Evolutionary conservation across 805 yeast species (phyloP).

Genomic region (Ogataea chonburiensis): DNA sequence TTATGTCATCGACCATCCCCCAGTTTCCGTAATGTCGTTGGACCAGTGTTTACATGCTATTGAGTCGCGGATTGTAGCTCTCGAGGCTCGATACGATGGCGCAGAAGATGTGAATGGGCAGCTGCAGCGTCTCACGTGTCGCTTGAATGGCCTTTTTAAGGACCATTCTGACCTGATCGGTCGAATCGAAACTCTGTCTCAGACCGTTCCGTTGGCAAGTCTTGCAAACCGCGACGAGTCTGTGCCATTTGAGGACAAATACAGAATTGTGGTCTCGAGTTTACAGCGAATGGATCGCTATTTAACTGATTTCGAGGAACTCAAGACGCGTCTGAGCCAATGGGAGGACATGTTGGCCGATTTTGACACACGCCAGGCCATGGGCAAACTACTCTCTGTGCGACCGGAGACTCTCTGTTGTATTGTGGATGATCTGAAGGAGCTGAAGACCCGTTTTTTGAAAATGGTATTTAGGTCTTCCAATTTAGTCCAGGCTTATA

Average conservation of each 20-base stretch:
- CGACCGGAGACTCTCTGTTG: constrained; percentile 1
- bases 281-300: constrained; percentile 9
- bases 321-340: constrained; percentile 8
- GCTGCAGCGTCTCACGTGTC: constrained; percentile 3
- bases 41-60: constrained; percentile 10
- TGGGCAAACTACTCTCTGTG: constrained; percentile 9
- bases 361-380: constrained; percentile 7
- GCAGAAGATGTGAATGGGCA: constrained; percentile 8
- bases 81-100: constrained; percentile 18
- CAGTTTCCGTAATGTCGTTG: constrained; percentile 6
- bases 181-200: constrained; percentile 6
- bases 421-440: constrained; percentile 13
- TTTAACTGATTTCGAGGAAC: constrained; percentile 14
- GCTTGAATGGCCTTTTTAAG: constrained; percentile 6
- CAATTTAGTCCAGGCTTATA: constrained; percentile 18
- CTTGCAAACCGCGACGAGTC: constrained; percentile 1
- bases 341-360: constrained; percentile 14
- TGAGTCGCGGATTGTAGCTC: constrained; percentile 13
- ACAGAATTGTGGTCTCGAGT: constrained; percentile 15
- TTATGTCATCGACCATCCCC: constrained; percentile 6
- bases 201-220: constrained; percentile 4
- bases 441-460: constrained; percentile 12
- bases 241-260: constrained; percentile 13
- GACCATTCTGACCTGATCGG: constrained; percentile 10
- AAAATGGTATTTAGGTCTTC: constrained; percentile 18